Conservation (phyloP, 768 basidiomycete species). For the Psilocybe cyanescens region DNA sequence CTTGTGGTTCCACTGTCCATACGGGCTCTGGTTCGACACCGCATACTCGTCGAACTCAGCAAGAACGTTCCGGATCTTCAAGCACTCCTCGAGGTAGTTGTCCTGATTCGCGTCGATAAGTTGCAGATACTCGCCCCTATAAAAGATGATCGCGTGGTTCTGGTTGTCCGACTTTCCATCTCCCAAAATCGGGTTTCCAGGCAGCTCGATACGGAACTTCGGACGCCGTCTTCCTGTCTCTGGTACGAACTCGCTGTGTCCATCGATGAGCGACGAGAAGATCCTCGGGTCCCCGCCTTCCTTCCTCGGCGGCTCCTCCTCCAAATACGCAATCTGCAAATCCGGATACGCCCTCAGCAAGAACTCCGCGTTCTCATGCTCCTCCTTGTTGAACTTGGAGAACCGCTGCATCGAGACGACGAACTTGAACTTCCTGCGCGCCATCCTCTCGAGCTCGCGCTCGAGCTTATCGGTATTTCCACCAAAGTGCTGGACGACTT, state of each 20-base stretch:
- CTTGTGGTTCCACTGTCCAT: slow-evolving; percentile 86
- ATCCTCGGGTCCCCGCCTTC: slow-evolving; percentile 95
- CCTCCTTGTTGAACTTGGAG: slow-evolving; percentile 99
- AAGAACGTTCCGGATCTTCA: slow-evolving; percentile 98
- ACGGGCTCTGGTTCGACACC: slow-evolving; percentile 87
- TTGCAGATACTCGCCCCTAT: slow-evolving; percentile 98
- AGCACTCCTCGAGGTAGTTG: slow-evolving; percentile 98
- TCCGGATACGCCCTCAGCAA: slow-evolving; percentile 97
- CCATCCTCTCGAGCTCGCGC: slow-evolving; percentile 96
- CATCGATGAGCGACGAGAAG: slow-evolving; percentile 96
- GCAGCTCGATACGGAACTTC: slow-evolving; percentile 98
- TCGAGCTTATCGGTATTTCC: slow-evolving; percentile 98
- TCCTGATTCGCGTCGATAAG: slow-evolving; percentile 99
- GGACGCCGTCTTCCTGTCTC: slow-evolving; percentile 89
- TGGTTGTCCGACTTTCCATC: slow-evolving; percentile 99
- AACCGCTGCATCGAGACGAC: slow-evolving; percentile 99
- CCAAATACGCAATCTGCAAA: slow-evolving; percentile 96
- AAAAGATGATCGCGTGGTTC: slow-evolving; percentile 99
- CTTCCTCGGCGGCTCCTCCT: slow-evolving; percentile 92
- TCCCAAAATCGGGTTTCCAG: slow-evolving; percentile 98
- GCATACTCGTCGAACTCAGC: slow-evolving; percentile 96
- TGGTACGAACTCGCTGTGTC: slow-evolving; percentile 93
- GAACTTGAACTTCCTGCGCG: slow-evolving; percentile 98
- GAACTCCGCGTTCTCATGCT: slow-evolving; percentile 99
- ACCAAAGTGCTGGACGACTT: slow-evolving; percentile 96